A percentile compares a stretch with the other conserved stretches of the same genome.
phyloP scores from a whole-genome alignment of 1,284 basidiomycete genomes.

The Irpex sp. region DNA sequence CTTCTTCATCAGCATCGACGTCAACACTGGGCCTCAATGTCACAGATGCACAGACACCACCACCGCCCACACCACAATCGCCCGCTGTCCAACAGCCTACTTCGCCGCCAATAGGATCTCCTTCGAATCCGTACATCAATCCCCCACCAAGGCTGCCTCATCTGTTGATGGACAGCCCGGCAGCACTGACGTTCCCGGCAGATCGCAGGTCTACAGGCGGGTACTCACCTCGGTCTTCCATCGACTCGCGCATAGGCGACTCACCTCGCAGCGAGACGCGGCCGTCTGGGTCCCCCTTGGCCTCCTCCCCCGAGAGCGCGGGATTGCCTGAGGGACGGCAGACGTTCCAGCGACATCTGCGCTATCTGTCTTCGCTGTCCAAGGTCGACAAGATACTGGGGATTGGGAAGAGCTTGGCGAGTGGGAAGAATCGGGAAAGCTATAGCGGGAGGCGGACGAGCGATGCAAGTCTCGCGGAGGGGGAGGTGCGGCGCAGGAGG shows the following conservation, averaged over 20 bases:
- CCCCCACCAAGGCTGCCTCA: constrained; percentile 34
- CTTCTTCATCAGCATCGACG: not conserved
- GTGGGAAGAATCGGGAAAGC: constrained; percentile 10
- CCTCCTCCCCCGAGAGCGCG: constrained; percentile 12
- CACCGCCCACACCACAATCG: constrained; percentile 9
- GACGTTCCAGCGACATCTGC: constrained; percentile 13
- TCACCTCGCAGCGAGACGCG: constrained; percentile 5
- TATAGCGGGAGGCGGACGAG: not conserved
- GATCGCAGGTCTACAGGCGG: constrained; percentile 4
- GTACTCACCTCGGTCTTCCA: not conserved
- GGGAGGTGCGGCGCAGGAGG: not conserved
- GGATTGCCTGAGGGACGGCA: not conserved
- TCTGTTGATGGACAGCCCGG: constrained; percentile 8
- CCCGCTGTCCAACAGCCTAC: constrained; percentile 9
- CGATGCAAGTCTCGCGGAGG: not conserved
- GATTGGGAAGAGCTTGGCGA: constrained; percentile 26
- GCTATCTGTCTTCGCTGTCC: constrained; percentile 25
- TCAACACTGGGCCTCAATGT: not conserved
- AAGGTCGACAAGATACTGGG: constrained; percentile 35
- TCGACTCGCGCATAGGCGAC: constrained; percentile 1
- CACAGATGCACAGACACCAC: constrained; percentile 5
- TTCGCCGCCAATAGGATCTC: constrained; percentile 17
- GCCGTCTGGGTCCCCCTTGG: not conserved
- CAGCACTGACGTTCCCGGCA: constrained; percentile 1
- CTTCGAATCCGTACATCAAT: constrained; percentile 44